Base-by-base conservation (phyloP, 345 rosid genomes). In the Pistacia atlantica region DNA sequence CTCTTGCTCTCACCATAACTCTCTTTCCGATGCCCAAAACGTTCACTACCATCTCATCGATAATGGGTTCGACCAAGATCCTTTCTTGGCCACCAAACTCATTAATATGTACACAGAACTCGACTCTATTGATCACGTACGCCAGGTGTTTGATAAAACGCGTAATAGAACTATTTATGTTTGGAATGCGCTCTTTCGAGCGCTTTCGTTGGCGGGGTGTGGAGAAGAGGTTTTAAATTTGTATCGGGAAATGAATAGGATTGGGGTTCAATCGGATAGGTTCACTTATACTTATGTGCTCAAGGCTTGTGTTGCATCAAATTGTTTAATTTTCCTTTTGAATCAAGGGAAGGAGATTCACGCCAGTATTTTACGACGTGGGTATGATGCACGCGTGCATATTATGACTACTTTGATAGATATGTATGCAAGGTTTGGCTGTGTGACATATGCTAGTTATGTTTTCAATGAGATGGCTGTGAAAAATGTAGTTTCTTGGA, bases 41-140 rank as follows among this genome's bases (percentile, higher is more conserved):
- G 90, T 95, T 76, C 96, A 95, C 55, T 80, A 83, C 42, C 97
- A 90, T 73, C 86, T 95, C 17, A 51, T 74, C 4, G 82, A 84
- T 37, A 89, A 86, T 84, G 98, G 99, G 82, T 93, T 84, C 35
- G 99, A 84, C 76, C 93, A 91, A 80, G 99, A 95, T 54, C 94
- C 98, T 12, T 95, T 93, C 85, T 80, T 95, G 93, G 98, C 90
- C 10, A 95, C 99, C 49, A 95, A 95, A 78, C 97, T 95, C 58
- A 95, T 95, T 1, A 84, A 81, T 31, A 85, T 87, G 87, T 95
- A 93, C 22, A 82, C 94, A 0, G 80, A 78, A 64, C 74, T 95
- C 59, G 92, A 86, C 14, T 84, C 87, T 0, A 70, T 90, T 12
- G 88, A 86, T 52, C 72, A 83, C 57, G 98, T 90, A 20, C 97